Base-by-base conservation (phyloP, 2,329 filamentous ascomycete genomes). In the Ophiostoma pallidulum region DNA sequence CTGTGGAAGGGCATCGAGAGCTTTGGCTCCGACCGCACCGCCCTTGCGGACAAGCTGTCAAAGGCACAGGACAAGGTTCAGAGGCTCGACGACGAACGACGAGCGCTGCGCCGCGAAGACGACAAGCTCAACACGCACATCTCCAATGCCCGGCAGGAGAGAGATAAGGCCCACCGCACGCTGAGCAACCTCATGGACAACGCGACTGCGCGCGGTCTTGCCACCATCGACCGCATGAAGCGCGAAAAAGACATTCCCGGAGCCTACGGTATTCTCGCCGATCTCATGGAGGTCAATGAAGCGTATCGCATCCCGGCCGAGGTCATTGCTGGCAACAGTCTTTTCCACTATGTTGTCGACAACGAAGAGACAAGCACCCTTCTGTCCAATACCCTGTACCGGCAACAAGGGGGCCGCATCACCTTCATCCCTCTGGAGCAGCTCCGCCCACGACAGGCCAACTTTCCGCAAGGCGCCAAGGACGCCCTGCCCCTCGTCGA, bases 301-400 rank as follows among this genome's bases (percentile, higher is more conserved):
- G 77, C 80, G 45, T 97, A 95, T 66, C 81, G 89, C 51, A 80
- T 90, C 10, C 88, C 92, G 2, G 84, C 94, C 9, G 92, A 98
- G 66, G 88, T 94, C 57, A 92, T 90, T 44, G 92, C 91, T 3
- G 92, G 92, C 16, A 83, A 82, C 53, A 94, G 88, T 62, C 73
- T 98, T 8, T 98, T 98, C 67, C 88, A 98, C 65, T 95, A 95
- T 56, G 82, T 98, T 10, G 91, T 97, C 37, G 91, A 98, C 62
- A 91, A 84, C 42, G 88, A 94, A 51, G 80, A 85, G 35, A 96
- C 90, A 0, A 89, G 90, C 1, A 88, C 86, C 1, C 78, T 80
- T 56, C 77, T 96, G 29, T 80, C 92, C 37, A 84, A 91, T 55
- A 77, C 81, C 13, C 72, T 98, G 24, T 84, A 89, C 61, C 82